These are phyloP conservation scores for Marchantia polymorpha DNA, from an alignment of 225 moss, liverwort and hornwort genomes.

Conservation along the genomic window DNA sequence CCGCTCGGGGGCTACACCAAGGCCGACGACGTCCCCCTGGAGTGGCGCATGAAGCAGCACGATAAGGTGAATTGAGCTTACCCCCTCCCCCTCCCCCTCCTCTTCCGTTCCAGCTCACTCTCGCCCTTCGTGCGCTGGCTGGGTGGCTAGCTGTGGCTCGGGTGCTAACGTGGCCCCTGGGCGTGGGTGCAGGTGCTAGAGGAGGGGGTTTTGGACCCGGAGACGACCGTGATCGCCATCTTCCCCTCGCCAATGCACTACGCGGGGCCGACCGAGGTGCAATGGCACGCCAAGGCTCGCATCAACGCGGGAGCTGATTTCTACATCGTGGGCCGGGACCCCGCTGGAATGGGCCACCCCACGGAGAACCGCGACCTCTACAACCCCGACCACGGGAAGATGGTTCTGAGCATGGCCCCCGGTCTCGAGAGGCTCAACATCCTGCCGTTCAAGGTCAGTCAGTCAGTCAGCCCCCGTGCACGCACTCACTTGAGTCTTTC, in stretches of 20 bases:
- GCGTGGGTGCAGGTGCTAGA: constrained; percentile 53
- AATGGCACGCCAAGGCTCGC: constrained; percentile 97
- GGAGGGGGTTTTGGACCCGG: constrained; percentile 73
- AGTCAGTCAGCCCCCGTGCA: no score
- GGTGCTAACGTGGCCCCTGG: background rate
- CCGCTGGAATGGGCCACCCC: constrained; percentile 94
- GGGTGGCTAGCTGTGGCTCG: no score
- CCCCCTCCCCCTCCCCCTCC: no score
- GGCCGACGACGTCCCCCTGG: constrained; percentile 80
- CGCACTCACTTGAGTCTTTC: no score
- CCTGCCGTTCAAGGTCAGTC: constrained; percentile 81
- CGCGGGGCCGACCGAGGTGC: constrained; percentile 90
- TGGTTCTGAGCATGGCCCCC: constrained; percentile 89
- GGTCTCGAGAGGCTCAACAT: constrained; percentile 84
- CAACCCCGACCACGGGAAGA: constrained; percentile 81
- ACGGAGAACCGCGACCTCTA: constrained; percentile 78
- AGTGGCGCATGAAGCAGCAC: constrained; percentile 98
- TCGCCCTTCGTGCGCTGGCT: no score
- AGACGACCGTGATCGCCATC: constrained; percentile 82
- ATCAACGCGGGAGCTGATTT: constrained; percentile 93
- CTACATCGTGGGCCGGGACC: constrained; percentile 90
- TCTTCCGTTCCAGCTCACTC: no score
- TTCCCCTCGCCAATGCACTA: constrained; percentile 95
- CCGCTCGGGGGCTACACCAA: constrained; percentile 92
- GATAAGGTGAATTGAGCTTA: constrained; percentile 48